Base-by-base conservation (phyloP, 2,329 filamentous ascomycete species). In the Trichoderma sp. region DNA sequence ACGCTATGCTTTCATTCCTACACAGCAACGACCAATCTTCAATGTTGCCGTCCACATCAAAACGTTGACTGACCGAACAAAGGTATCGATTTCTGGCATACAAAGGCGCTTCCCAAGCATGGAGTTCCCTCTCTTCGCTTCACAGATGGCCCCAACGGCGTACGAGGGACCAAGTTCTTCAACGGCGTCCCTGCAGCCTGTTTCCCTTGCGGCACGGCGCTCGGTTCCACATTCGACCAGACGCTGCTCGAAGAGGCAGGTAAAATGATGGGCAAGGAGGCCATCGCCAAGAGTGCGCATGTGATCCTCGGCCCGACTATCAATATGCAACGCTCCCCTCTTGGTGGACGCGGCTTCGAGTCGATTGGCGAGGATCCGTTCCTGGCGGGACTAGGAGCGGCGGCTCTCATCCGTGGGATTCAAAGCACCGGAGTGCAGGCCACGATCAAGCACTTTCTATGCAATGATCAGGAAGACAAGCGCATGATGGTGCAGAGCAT, bases 21-120 rank as follows among this genome's bases (percentile, higher is more conserved):
- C 3, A 15, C 3, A 5, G 1, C 26, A 34, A 14, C 44, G 3
- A 7, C 26, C 7, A 2, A 1, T 7, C 7, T 10, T 10, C 7
- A 34, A 24, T n/a, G 12, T 45, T 4, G 30, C 39, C 7, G 0
- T 14, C 6, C 1, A 30, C 7, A 10, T 34, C 7, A 10, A 30
- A 6, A 0, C 12, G 17, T 39, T 24, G 7, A 63, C 44, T 21
- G 24, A 9, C 19, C 1, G 30, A 24, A 3, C 21, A 6, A 83
- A 83, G 86, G 86, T 64, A 82, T 84, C 68, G 88, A 90, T 75
- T 90, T 90, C 71, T 91, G 88, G 88, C 86, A 90, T 71, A 89
- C 88, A 41, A 83, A 85, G 69, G 75, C 83, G 15, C 78, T 90
- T 7, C 84, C 85, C 10, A 74, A 85, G 24, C 82, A 87, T 70